Percentiles rank a stretch among this genome's conserved stretches.
Evolutionary conservation across 139 green algal genomes (phyloP).

Genomic region (Asterochloris sp.): DNA sequence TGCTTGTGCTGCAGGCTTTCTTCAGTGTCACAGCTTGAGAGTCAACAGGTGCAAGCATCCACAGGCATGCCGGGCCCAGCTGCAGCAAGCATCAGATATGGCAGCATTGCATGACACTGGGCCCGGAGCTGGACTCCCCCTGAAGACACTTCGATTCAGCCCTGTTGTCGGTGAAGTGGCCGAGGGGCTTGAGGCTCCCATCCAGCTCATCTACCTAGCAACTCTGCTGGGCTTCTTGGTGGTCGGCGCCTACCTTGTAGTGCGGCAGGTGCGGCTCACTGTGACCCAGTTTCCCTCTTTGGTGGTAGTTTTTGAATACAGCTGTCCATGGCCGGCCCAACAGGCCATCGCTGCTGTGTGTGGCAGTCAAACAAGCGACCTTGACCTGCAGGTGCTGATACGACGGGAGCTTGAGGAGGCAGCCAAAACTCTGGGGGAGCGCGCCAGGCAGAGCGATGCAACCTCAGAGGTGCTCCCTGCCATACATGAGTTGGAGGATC

Average conservation of each 20-base stretch:
- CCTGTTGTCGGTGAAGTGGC: constrained; percentile 35
- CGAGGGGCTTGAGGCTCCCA: constrained; percentile 79
- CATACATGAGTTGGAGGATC: neutral
- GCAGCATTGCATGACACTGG: too few relatives aligned
- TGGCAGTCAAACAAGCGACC: neutral
- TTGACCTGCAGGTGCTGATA: constrained; percentile 75
- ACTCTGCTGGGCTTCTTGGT: constrained; percentile 85
- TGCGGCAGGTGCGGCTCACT: constrained; percentile 63
- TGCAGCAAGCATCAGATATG: too few relatives aligned
- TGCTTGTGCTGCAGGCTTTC: too few relatives aligned
- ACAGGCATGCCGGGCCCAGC: too few relatives aligned
- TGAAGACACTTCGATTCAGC: neutral
- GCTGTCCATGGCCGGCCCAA: neutral
- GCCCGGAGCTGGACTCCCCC: too few relatives aligned
- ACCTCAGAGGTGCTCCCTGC: constrained; percentile 15
- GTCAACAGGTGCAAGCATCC: too few relatives aligned
- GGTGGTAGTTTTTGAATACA: neutral
- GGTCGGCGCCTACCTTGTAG: constrained; percentile 87
- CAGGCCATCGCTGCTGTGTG: neutral
- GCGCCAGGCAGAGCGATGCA: constrained; percentile 66
- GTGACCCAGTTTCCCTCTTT: neutral
- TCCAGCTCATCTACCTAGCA: constrained; percentile 91
- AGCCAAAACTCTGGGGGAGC: constrained; percentile 93
- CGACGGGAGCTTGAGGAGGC: constrained; percentile 92
- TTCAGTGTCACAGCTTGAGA: too few relatives aligned